Evolutionary conservation across 257 asterid species (phyloP).

Genomic region (Przewalskia tangutica): DNA sequence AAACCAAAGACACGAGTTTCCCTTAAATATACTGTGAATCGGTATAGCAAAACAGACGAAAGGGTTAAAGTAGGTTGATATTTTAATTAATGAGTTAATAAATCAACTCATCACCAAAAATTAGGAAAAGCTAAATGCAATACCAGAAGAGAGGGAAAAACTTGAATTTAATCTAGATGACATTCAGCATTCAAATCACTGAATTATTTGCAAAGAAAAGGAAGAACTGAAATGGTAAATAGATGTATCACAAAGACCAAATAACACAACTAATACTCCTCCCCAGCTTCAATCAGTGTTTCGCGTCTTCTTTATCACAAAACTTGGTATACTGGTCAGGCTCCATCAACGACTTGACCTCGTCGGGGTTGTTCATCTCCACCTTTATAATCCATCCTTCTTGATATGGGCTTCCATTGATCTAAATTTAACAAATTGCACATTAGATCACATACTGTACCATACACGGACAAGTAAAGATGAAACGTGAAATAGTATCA

Average conservation of each 20-base stretch:
- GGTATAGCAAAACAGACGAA: not conserved
- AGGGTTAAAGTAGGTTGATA: not conserved
- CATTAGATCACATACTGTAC: not conserved
- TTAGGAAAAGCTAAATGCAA: not conserved
- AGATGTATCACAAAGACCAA: not conserved
- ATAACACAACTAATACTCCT: not conserved
- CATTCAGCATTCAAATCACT: not conserved
- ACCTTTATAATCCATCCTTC: conserved; percentile 97
- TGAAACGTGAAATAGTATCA: not conserved
- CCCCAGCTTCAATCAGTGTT: conserved; percentile 35
- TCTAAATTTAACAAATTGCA: conserved; percentile 17
- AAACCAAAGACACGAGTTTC: not conserved
- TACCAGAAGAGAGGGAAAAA: not conserved
- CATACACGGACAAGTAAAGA: not conserved
- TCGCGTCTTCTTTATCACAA: conserved; percentile 82
- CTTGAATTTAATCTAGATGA: not conserved
- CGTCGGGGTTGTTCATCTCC: conserved; percentile 45
- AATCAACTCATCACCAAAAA: not conserved
- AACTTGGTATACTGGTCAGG: conserved; percentile 54
- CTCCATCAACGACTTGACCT: conserved; percentile 50
- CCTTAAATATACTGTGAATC: not conserved
- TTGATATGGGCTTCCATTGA: conserved; percentile 72
- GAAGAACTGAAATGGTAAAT: not conserved
- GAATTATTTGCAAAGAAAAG: not conserved
- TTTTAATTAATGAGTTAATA: not conserved